phyloP scores from a whole-genome alignment of 805 yeast genomes.

The Kodamaea restingae region DNA sequence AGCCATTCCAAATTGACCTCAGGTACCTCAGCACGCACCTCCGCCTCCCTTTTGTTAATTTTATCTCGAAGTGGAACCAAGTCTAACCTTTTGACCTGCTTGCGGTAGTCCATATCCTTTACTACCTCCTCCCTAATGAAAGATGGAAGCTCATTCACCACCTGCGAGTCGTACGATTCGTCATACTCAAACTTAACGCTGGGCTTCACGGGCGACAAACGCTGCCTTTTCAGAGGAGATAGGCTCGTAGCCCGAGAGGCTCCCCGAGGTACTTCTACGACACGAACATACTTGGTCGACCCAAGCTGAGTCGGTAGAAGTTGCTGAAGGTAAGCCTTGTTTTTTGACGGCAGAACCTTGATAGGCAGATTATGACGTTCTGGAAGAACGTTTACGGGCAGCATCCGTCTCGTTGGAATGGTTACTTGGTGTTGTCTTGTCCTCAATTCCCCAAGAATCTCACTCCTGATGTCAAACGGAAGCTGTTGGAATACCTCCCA shows the following conservation, averaged over 20 bases:
- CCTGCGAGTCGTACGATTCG: constrained; percentile 32
- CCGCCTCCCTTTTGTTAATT: constrained; percentile 14
- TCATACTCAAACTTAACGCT: constrained; percentile 17
- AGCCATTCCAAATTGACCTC: constrained; percentile 22
- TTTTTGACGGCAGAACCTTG: constrained; percentile 3
- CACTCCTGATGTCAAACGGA: constrained; percentile 64
- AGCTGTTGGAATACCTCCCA: constrained; percentile 60
- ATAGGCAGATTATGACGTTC: background rate
- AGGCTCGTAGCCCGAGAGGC: constrained; percentile 20
- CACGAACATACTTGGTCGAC: constrained; percentile 26
- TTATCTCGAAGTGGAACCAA: constrained; percentile 27
- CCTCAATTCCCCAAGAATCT: constrained; percentile 50
- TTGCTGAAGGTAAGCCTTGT: constrained; percentile 34
- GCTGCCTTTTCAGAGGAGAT: constrained; percentile 13
- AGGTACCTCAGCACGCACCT: constrained; percentile 11
- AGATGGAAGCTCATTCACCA: constrained; percentile 37
- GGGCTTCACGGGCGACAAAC: constrained; percentile 12
- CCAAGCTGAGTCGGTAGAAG: constrained; percentile 31
- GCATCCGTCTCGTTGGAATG: too few relatives aligned
- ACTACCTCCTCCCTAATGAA: constrained; percentile 33
- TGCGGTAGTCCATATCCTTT: constrained; percentile 30
- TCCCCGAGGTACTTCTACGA: constrained; percentile 26
- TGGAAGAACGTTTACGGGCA: background rate
- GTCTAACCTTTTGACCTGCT: constrained; percentile 22
- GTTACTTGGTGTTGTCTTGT: constrained; percentile 26